These are phyloP conservation scores for Naganishia liquefaciens DNA, from an alignment of 1,284 basidiomycete species.

Conservation along the genomic window DNA sequence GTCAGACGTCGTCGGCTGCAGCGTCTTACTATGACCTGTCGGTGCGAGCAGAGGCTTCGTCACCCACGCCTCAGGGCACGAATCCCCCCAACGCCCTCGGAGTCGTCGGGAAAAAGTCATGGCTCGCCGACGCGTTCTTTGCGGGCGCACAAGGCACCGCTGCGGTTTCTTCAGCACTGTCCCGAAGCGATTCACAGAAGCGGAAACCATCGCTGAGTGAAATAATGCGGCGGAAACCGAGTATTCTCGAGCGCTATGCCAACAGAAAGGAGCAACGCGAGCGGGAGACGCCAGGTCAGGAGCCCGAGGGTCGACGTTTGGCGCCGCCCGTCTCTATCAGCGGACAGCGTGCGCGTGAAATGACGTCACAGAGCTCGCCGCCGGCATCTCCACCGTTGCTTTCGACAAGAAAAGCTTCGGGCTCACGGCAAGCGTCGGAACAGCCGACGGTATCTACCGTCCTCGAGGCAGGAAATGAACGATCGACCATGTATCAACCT, in stretches of 20 bases:
- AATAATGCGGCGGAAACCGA: conserved; percentile 25
- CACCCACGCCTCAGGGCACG: conserved; percentile 14
- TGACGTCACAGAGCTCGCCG: not conserved
- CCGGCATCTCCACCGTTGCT: not conserved
- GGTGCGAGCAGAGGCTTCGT: conserved; percentile 2
- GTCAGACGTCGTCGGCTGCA: conserved; percentile 15
- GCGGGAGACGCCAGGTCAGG: conserved; percentile 11
- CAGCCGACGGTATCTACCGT: conserved; percentile 14
- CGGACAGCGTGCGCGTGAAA: conserved; percentile 1
- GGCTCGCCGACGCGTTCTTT: conserved; percentile 37
- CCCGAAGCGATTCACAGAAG: conserved; percentile 14
- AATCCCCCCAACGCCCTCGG: conserved; percentile 38
- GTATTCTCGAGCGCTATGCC: conserved; percentile 16
- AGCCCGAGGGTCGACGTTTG: not conserved
- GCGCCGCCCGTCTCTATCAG: conserved; percentile 1
- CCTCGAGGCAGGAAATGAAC: not conserved
- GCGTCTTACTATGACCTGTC: conserved; percentile 34
- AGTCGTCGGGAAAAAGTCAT: conserved; percentile 35
- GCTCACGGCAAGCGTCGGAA: conserved; percentile 13
- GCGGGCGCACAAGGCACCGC: conserved; percentile 14
- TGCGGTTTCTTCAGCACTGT: not conserved
- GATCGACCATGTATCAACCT: not conserved
- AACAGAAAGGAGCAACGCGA: conserved; percentile 22
- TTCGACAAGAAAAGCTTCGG: not conserved
- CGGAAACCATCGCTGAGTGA: conserved; percentile 30